Evolutionary conservation across 495 filamentous ascomycete species (phyloP).

Genomic region (Penicillium mononematosum): DNA sequence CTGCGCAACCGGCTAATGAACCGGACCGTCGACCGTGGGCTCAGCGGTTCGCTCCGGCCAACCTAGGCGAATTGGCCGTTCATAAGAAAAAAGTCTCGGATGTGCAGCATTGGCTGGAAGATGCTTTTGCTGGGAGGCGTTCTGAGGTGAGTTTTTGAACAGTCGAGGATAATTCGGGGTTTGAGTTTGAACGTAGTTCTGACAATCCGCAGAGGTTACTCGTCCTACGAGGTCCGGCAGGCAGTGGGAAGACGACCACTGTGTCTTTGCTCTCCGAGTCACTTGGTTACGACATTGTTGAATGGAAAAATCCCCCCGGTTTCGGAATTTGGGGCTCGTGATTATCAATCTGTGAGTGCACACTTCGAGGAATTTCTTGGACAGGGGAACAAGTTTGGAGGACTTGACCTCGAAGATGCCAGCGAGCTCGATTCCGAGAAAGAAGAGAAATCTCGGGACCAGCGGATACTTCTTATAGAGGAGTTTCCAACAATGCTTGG

Average conservation of each 20-base stretch:
- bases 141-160: constrained; percentile 19
- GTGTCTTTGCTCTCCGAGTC: constrained; percentile 70
- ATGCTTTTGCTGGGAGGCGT: constrained; percentile 60
- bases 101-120: constrained; percentile 76
- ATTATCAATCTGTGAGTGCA: constrained; percentile 61
- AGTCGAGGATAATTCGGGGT: background rate
- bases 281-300: constrained; percentile 69
- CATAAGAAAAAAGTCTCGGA: constrained; percentile 91
- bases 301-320: constrained; percentile 87
- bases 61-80: constrained; percentile 80
- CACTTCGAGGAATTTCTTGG: constrained; percentile 91
- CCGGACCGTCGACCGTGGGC: constrained; percentile 66
- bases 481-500: constrained; percentile 88
- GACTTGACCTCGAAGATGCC: constrained; percentile 56
- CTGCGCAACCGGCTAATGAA: constrained; percentile 5
- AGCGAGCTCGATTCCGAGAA: background rate
- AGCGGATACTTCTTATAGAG: constrained; percentile 77
- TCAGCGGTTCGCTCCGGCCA: constrained; percentile 72
- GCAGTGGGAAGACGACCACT: constrained; percentile 89
- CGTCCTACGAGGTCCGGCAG: constrained; percentile 86
- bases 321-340: constrained; percentile 54
- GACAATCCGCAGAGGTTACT: constrained; percentile 59
- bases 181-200: background rate
- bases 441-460: constrained; percentile 20
- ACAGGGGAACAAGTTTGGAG: constrained; percentile 72